Conservation (phyloP, 2,329 filamentous ascomycete species). For the Erysiphe pulchra region DNA sequence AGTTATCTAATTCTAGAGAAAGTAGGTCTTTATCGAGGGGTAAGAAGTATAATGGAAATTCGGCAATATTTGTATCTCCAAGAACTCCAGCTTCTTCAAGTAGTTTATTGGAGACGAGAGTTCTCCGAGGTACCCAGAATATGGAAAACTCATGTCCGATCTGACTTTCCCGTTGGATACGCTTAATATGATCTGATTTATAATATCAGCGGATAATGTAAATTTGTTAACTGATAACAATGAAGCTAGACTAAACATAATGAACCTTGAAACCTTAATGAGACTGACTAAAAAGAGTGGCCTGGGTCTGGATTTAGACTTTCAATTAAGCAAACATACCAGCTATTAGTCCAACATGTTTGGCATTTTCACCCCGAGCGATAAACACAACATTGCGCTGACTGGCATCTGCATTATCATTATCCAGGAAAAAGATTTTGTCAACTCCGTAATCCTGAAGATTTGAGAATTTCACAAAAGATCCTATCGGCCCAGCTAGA, state of each 20-base stretch:
- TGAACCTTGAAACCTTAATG: no score
- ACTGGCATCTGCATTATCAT: slow-evolving; percentile 78
- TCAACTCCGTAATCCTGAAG: slow-evolving; percentile 95
- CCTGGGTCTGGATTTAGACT: no score
- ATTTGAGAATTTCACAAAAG: slow-evolving; percentile 85
- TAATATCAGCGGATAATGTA: neutral
- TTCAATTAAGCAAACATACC: slow-evolving; percentile 25
- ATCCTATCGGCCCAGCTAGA: slow-evolving; percentile 67
- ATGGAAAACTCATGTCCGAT: slow-evolving; percentile 90
- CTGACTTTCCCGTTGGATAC: slow-evolving; percentile 64
- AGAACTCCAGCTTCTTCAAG: slow-evolving; percentile 82
- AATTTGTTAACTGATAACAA: neutral
- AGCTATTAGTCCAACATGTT: slow-evolving; percentile 63
- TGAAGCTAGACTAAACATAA: neutral
- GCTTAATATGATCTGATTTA: slow-evolving; percentile 60
- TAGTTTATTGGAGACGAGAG: slow-evolving; percentile 70
- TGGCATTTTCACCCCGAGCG: slow-evolving; percentile 68
- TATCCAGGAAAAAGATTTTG: slow-evolving; percentile 91
- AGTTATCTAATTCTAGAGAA: slow-evolving; percentile 69
- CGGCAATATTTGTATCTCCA: slow-evolving; percentile 71
- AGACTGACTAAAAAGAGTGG: no score
- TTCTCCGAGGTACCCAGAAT: slow-evolving; percentile 85
- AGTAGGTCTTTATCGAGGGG: slow-evolving; percentile 77
- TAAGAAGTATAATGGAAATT: slow-evolving; percentile 74
- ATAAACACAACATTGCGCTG: slow-evolving; percentile 92